phyloP scores from a whole-genome alignment of 2,329 filamentous ascomycete species.

The Sphaerulina musiva region DNA sequence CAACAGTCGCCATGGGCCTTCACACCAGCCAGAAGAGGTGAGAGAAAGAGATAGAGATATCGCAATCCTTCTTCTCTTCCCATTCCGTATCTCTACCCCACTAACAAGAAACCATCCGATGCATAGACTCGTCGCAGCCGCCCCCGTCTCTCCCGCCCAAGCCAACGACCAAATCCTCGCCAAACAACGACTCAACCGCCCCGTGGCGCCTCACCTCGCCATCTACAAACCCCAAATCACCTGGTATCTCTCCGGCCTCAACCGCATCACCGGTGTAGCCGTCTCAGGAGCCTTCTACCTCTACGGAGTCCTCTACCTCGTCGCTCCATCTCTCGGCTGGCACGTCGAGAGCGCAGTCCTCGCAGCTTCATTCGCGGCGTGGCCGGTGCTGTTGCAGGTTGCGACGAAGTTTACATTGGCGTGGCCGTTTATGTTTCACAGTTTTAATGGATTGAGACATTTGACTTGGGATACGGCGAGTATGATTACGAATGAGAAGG shows the following conservation, averaged over 20 bases:
- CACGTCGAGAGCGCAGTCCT: constrained; percentile 59
- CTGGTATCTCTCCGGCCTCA: constrained; percentile 68
- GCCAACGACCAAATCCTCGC: constrained; percentile 60
- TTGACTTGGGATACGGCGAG: constrained; percentile 62
- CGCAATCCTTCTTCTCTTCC: no score
- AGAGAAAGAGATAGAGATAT: neutral
- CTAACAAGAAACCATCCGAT: neutral
- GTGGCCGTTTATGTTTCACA: constrained; percentile 62
- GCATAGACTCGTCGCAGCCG: constrained; percentile 37
- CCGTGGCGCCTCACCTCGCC: constrained; percentile 73
- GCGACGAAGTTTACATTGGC: constrained; percentile 53
- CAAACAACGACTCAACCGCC: constrained; percentile 72
- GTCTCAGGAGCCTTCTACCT: constrained; percentile 70
- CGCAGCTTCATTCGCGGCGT: constrained; percentile 57
- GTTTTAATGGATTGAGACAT: constrained; percentile 64
- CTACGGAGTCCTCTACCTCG: constrained; percentile 75
- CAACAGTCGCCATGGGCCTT: constrained; percentile 39
- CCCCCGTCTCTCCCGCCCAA: constrained; percentile 48
- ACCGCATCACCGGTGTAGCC: constrained; percentile 73
- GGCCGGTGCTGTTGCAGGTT: constrained; percentile 55
- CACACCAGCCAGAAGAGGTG: constrained; percentile 42
- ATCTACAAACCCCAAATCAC: constrained; percentile 87
- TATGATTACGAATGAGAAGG: constrained; percentile 57
- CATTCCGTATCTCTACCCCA: neutral
- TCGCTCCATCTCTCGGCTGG: constrained; percentile 67